A percentile compares a stretch with the other conserved stretches of the same genome.
phyloP scores from a whole-genome alignment of 2,329 filamentous ascomycete genomes.

The Stachybotrys elegans region DNA sequence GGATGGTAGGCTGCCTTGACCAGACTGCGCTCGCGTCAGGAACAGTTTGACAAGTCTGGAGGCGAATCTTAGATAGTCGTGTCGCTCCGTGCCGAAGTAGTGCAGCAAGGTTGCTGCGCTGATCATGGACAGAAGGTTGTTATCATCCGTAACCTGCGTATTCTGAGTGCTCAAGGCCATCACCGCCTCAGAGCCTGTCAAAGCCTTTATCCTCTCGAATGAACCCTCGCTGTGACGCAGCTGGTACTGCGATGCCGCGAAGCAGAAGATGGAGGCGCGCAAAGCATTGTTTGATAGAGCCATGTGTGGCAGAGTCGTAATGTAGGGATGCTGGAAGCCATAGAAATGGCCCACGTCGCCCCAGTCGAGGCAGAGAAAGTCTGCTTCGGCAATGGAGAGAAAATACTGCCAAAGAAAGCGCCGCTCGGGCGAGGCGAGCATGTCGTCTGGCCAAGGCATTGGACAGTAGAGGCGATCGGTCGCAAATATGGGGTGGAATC shows the following conservation, averaged over 20 bases:
- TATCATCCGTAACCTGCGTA: constrained; percentile 2
- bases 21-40: background rate
- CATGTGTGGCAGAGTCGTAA: constrained; percentile 10
- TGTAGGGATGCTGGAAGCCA: constrained; percentile 11
- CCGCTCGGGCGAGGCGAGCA: constrained; percentile 10
- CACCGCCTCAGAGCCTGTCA: constrained; percentile 6
- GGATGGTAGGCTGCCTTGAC: background rate
- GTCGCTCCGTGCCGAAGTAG: constrained; percentile 6
- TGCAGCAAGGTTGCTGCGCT: constrained; percentile 8
- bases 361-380: constrained; percentile 11
- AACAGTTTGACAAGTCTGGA: constrained; percentile 5
- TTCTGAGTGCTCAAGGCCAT: constrained; percentile 3
- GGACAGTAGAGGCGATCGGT: constrained; percentile 7
- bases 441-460: constrained; percentile 13
- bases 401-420: constrained; percentile 14
- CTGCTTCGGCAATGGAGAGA: constrained; percentile 6
- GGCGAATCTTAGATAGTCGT: constrained; percentile 7
- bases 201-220: constrained; percentile 3
- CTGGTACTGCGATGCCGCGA: constrained; percentile 10
- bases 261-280: constrained; percentile 9
- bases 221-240: constrained; percentile 4
- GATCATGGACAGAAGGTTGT: constrained; percentile 8
- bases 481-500: background rate
- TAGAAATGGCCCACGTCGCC: constrained; percentile 10
- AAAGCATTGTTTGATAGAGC: constrained; percentile 9